A percentile compares a stretch with the other conserved stretches of the same genome.
Conservation (phyloP, 768 basidiomycete genomes). For the Russula emetica region DNA sequence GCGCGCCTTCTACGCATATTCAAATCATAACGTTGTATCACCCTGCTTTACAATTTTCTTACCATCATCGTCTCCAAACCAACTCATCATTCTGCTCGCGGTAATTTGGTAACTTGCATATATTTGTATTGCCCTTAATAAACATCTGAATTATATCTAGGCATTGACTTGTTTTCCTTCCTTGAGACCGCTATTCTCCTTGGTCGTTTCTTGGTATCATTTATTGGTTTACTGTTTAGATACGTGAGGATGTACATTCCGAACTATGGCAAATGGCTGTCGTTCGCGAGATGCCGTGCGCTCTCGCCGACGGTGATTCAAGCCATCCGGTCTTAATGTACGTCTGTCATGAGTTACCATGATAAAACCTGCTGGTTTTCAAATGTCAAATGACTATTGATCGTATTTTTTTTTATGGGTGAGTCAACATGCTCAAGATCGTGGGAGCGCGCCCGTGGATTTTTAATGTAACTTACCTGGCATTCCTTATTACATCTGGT, state of each 20-base stretch:
- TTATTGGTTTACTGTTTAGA: neutral
- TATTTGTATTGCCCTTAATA: neutral
- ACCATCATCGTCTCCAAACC: neutral
- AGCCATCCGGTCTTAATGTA: neutral
- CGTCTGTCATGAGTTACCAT: neutral
- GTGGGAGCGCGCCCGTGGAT: neutral
- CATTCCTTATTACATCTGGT: neutral
- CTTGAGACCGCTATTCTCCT: neutral
- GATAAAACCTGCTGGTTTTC: neutral
- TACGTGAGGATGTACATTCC: neutral
- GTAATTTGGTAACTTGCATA: neutral
- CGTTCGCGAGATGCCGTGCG: too few relatives aligned
- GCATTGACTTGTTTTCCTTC: neutral
- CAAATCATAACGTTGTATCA: constrained; percentile 38
- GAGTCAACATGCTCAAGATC: neutral
- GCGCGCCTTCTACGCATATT: constrained; percentile 76
- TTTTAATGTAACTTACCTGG: neutral
- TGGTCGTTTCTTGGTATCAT: neutral
- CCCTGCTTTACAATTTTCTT: neutral
- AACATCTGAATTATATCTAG: constrained; percentile 15
- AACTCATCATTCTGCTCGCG: neutral
- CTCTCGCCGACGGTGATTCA: neutral
- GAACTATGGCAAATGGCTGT: neutral
- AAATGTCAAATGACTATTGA: neutral
- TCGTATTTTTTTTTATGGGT: neutral